A percentile compares a stretch with the other conserved stretches of the same genome.
These are phyloP conservation scores for Gossypium lobatum DNA, from an alignment of 441 rosid genomes.

Conservation along the genomic window DNA sequence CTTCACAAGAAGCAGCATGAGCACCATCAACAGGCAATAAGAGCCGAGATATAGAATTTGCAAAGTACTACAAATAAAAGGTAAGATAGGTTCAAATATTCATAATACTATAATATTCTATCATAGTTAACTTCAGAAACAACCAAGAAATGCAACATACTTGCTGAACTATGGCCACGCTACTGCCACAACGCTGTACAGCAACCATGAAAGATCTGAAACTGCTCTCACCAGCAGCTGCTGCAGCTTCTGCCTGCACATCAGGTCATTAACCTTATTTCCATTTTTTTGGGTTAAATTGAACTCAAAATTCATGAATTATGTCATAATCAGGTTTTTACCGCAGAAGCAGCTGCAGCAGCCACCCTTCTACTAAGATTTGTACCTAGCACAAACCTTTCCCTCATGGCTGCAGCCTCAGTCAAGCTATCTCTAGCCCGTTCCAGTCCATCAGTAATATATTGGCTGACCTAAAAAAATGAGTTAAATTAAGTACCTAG, in stretches of 20 bases:
- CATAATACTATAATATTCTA: neutral
- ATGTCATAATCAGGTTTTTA: slow-evolving; percentile 41
- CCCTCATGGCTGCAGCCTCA: slow-evolving; percentile 96
- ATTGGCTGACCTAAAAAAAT: slow-evolving; percentile 66
- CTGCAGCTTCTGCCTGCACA: slow-evolving; percentile 98
- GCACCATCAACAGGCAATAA: slow-evolving; percentile 98
- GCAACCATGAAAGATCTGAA: slow-evolving; percentile 99
- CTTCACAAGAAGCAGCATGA: slow-evolving; percentile 98
- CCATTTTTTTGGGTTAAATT: slow-evolving; percentile 4
- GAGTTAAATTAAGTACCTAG: slow-evolving; percentile 14
- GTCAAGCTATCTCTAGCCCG: slow-evolving; percentile 89
- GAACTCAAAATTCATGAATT: slow-evolving; percentile 10
- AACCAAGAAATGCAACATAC: slow-evolving; percentile 38
- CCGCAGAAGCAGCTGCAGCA: slow-evolving; percentile 99
- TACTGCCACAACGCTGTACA: slow-evolving; percentile 93
- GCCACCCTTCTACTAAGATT: slow-evolving; percentile 88
- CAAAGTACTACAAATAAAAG: slow-evolving; percentile 65
- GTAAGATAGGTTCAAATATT: slow-evolving; percentile 13
- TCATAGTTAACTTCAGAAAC: slow-evolving; percentile 11
- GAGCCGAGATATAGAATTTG: slow-evolving; percentile 94
- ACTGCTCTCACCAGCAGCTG: slow-evolving; percentile 99
- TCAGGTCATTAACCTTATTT: slow-evolving; percentile 23
- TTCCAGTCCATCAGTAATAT: slow-evolving; percentile 95
- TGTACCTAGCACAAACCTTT: slow-evolving; percentile 91
- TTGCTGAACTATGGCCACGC: slow-evolving; percentile 98